Evolutionary conservation across 1,139 yeast species (phyloP).

Genomic region (Debaryomyces fabryi): DNA sequence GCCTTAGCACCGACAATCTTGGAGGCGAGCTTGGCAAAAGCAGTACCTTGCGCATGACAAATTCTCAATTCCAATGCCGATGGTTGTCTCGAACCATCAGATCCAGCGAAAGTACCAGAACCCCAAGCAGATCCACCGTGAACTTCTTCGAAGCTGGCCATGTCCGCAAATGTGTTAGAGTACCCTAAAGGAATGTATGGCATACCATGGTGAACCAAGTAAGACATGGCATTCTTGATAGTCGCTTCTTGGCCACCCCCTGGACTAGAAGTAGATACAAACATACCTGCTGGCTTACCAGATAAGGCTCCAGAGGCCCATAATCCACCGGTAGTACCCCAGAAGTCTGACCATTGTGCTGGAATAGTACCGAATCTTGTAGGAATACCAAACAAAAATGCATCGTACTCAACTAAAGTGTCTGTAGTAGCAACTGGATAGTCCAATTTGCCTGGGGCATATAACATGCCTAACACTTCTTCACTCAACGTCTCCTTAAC

Average conservation of each 20-base stretch:
- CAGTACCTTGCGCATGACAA: conserved; percentile 46
- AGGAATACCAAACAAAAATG: conserved; percentile 52
- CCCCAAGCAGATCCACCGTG: conserved; percentile 57
- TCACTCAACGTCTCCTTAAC: conserved; percentile 53
- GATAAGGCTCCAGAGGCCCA: conserved; percentile 53
- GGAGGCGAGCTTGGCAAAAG: conserved; percentile 39
- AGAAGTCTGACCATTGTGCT: conserved; percentile 48
- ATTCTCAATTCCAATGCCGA: conserved; percentile 40
- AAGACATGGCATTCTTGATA: conserved; percentile 35
- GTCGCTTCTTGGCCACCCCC: conserved; percentile 56
- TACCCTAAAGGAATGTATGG: conserved; percentile 53
- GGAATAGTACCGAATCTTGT: conserved; percentile 53
- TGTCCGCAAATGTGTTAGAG: conserved; percentile 33
- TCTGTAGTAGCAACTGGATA: conserved; percentile 46
- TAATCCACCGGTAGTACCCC: conserved; percentile 50
- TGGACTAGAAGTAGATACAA: conserved; percentile 48
- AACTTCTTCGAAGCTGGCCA: conserved; percentile 38
- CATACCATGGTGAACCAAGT: conserved; percentile 54
- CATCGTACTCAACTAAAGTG: conserved; percentile 44
- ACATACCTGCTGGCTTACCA: conserved; percentile 52
- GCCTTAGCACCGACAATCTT: conserved; percentile 22
- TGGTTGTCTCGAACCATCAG: conserved; percentile 52
- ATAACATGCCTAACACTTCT: conserved; percentile 40
- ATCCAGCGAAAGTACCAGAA: conserved; percentile 51
- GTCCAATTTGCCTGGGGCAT: conserved; percentile 47